Evolutionary conservation across 805 yeast genomes (phyloP).

Genomic region (Torulaspora microellipsoides): DNA sequence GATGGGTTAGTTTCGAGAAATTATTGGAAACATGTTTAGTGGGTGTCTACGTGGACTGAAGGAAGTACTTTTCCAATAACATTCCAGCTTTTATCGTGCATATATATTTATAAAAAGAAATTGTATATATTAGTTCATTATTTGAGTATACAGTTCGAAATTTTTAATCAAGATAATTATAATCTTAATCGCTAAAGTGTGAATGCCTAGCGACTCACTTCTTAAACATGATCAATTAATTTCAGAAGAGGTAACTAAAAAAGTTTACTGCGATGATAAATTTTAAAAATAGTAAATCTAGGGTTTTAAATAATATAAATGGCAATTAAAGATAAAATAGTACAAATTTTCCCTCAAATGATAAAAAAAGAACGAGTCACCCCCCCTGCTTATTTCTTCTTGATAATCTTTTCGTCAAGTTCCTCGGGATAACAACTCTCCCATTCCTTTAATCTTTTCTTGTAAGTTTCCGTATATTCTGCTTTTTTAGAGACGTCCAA

Average conservation of each 20-base stretch:
- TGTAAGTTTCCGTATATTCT: conserved; percentile 34
- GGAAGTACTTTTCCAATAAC: background rate
- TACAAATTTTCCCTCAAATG: conserved; percentile 4
- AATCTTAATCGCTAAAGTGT: too few species aligned
- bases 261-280: too few species aligned
- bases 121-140: too few species aligned
- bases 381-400: conserved; percentile 1
- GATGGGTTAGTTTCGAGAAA: conserved; percentile 82
- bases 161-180: too few species aligned
- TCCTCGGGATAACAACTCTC: conserved; percentile 35
- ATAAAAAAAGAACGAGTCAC: background rate
- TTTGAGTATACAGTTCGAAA: too few species aligned
- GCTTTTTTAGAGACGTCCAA: conserved; percentile 28
- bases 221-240: too few species aligned
- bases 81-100: too few species aligned
- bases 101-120: too few species aligned
- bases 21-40: conserved; percentile 74
- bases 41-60: conserved; percentile 43
- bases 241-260: too few species aligned
- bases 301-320: too few species aligned
- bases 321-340: background rate
- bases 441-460: conserved; percentile 37
- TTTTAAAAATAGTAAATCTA: too few species aligned
- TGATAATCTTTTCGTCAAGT: conserved; percentile 18
- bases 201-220: too few species aligned